phyloP scores from a whole-genome alignment of 2,329 filamentous ascomycete species.

The Coniochaeta sp. region DNA sequence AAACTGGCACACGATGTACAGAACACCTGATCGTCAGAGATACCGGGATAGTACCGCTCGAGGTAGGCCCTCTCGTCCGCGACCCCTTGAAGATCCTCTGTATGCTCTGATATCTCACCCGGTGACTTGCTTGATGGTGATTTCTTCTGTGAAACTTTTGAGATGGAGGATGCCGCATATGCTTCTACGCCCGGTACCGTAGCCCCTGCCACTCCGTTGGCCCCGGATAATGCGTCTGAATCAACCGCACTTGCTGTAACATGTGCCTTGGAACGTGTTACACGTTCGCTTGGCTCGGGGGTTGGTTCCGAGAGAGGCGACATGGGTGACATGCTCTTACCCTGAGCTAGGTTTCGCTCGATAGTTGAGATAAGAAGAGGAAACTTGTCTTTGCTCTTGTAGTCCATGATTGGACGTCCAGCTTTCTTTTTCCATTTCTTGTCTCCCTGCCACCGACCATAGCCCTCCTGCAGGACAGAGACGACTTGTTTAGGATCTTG shows the following conservation, averaged over 20 bases:
- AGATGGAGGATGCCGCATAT: neutral
- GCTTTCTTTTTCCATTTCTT: neutral
- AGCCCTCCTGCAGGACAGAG: constrained; percentile 1
- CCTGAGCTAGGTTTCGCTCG: neutral
- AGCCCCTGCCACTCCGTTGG: neutral
- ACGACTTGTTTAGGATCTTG: constrained; percentile 1
- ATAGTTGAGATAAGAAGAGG: neutral
- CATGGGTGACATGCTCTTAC: neutral
- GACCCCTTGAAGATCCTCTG: neutral
- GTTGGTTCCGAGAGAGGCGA: neutral
- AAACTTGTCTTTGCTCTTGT: neutral
- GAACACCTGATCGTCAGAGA: constrained; percentile 30
- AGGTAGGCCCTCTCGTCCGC: neutral
- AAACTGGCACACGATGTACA: constrained; percentile 45
- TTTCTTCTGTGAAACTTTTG: neutral
- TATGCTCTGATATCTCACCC: neutral
- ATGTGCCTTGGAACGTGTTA: neutral
- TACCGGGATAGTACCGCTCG: constrained; percentile 42
- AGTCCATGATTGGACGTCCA: neutral
- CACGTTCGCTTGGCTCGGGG: neutral
- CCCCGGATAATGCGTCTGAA: neutral
- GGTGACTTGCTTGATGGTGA: neutral
- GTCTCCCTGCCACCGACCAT: constrained; percentile 4
- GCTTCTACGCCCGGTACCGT: neutral
- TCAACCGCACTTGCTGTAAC: neutral